Evolutionary conservation across 2,329 filamentous ascomycete species (phyloP), one percentile per base, ranked within the genome.

Genomic region (Talaromyces sp.): DNA sequence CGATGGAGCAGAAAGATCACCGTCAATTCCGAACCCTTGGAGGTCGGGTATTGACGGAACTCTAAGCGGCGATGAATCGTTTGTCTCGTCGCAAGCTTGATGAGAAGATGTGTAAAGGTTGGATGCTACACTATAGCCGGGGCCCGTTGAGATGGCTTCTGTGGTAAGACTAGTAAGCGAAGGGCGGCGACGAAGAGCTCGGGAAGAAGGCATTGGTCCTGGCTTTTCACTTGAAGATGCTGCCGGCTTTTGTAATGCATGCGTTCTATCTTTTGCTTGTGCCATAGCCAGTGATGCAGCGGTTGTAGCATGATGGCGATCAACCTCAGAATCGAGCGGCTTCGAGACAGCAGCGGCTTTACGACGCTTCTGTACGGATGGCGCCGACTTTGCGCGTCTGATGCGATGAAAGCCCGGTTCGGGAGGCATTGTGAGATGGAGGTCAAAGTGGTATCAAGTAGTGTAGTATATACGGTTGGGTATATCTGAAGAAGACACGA

Each of bases 241-340:
- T 37, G 48, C 22, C 24, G 43, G 35, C 24, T 62, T 56, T 43
- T 59, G 45, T n/a, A 31, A 72, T 7, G 72, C 72, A 1, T 65
- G 68, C 0, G 70, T 71, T 58, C 71, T 69, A 22, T 74, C 72
- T 14, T 68, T 72, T 2, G 75, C 76, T 33, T 77, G 73, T 41
- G 71, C 72, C 79, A 82, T 81, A 41, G 79, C 79, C 16, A 72
- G 70, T 14, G 77, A 76, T 8, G 79, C 79, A 50, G 79, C 79
- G n/a, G 76, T 74, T 9, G 76, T 72, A 19, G 79, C 79, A 67
- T 78, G 78, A 16, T 69, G 63, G 52, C 71, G 74, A 56, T 72
- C 72, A 6, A 72, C 57, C 10, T 75, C 72, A 9, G 73, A 67
- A 60, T 77, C 72, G 22, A 77, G 67, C 3, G 70, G 64, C 22